phyloP scores from a whole-genome alignment of 2,329 filamentous ascomycete species.

The Zasmidium cellare region DNA sequence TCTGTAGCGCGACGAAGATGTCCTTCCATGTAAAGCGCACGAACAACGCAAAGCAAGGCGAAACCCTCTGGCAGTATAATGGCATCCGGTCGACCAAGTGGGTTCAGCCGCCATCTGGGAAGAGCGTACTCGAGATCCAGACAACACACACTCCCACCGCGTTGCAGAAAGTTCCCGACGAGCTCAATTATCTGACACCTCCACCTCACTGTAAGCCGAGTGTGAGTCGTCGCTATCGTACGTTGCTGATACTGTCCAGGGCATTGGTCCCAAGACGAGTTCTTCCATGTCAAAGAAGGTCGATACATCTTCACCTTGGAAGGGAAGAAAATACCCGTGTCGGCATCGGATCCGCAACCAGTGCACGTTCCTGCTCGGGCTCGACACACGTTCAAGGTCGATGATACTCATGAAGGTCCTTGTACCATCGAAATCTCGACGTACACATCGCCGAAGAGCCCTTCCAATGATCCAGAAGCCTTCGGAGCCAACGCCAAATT shows the following conservation, averaged over 20 bases:
- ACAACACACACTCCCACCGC: constrained; percentile 27
- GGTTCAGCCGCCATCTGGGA: constrained; percentile 26
- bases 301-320: constrained; percentile 33
- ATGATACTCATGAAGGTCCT: constrained; percentile 24
- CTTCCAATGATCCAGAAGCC: constrained; percentile 15
- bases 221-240: background rate
- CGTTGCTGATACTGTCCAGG: background rate
- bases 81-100: constrained; percentile 30
- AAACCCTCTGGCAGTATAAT: constrained; percentile 21
- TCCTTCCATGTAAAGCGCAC: constrained; percentile 24
- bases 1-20: constrained; percentile 4
- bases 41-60: constrained; percentile 10
- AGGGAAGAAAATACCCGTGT: constrained; percentile 23
- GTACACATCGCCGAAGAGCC: constrained; percentile 13
- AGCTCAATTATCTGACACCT: constrained; percentile 26
- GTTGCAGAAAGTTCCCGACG: constrained; percentile 25
- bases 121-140: constrained; percentile 32
- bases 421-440: constrained; percentile 31
- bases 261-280: constrained; percentile 34
- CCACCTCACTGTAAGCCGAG: constrained; percentile 20
- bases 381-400: constrained; percentile 31
- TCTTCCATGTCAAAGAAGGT: constrained; percentile 28
- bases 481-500: constrained; percentile 28
- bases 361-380: constrained; percentile 24
- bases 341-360: constrained; percentile 27